These are phyloP conservation scores for Raffaelea ambrosiae DNA, from an alignment of 2,329 filamentous ascomycete genomes.

Conservation along the genomic window DNA sequence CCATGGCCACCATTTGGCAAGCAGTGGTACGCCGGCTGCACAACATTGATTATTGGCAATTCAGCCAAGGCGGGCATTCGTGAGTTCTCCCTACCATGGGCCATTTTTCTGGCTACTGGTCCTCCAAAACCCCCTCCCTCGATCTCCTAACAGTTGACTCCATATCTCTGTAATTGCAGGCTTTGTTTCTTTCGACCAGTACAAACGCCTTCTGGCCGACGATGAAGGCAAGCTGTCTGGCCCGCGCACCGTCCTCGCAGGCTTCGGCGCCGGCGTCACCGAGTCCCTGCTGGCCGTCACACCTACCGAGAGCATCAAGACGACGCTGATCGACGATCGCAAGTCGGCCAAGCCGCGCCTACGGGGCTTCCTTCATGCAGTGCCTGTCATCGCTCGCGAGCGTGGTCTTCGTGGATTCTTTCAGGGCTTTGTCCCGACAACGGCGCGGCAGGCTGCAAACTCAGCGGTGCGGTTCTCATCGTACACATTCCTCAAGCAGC, in stretches of 20 bases:
- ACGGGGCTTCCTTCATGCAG: slow-evolving; percentile 85
- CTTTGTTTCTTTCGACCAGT: slow-evolving; percentile 94
- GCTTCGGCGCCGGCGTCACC: slow-evolving; percentile 89
- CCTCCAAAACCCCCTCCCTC: too few species aligned
- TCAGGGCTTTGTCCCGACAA: slow-evolving; percentile 93
- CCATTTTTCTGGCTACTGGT: too few species aligned
- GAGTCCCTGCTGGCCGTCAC: slow-evolving; percentile 92
- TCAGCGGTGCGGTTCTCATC: slow-evolving; percentile 83
- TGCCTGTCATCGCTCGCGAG: slow-evolving; percentile 77
- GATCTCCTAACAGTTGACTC: background rate
- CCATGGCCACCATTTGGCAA: slow-evolving; percentile 89
- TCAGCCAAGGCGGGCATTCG: slow-evolving; percentile 92
- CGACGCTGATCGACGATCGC: slow-evolving; percentile 93
- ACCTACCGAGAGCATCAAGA: slow-evolving; percentile 97
- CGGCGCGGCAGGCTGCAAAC: slow-evolving; percentile 89
- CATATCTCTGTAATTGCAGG: slow-evolving; percentile 38
- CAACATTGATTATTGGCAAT: slow-evolving; percentile 93
- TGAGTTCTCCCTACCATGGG: too few species aligned
- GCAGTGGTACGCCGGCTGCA: slow-evolving; percentile 98
- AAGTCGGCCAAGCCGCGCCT: slow-evolving; percentile 80
- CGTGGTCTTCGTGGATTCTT: slow-evolving; percentile 89
- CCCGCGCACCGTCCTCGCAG: slow-evolving; percentile 82
- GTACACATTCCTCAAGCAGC: slow-evolving; percentile 83
- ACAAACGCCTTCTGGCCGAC: slow-evolving; percentile 76
- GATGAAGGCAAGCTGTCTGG: slow-evolving; percentile 82